Evolutionary conservation across 768 basidiomycete genomes (phyloP).

Genomic region (Trametes maxima): DNA sequence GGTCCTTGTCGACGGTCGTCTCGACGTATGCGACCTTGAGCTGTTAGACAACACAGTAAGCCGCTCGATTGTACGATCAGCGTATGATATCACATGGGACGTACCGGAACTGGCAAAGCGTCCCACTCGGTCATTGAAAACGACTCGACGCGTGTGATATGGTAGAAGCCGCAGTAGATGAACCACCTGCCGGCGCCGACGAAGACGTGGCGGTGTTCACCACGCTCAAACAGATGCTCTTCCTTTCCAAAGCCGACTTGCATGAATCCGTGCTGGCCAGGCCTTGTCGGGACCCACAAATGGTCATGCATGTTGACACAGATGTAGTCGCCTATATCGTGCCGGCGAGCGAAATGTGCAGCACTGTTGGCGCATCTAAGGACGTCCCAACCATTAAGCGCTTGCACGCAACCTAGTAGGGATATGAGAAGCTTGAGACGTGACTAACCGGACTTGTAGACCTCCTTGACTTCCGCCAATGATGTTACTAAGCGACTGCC

Average conservation of each 20-base stretch:
- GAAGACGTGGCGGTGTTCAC: slow-evolving; percentile 47
- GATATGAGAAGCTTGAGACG: slow-evolving; percentile 3
- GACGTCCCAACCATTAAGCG: too few relatives aligned
- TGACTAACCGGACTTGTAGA: slow-evolving; percentile 18
- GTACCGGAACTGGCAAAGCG: slow-evolving; percentile 42
- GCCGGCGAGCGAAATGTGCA: slow-evolving; percentile 34
- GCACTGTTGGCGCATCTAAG: slow-evolving; percentile 10
- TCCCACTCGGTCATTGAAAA: slow-evolving; percentile 50
- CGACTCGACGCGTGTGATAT: slow-evolving; percentile 40
- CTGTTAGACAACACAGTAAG: background rate
- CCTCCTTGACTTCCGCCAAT: too few relatives aligned
- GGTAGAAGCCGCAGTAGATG: slow-evolving; percentile 49
- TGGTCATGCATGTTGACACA: slow-evolving; percentile 54
- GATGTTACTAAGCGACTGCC: too few relatives aligned
- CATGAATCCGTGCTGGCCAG: slow-evolving; percentile 56
- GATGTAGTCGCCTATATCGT: slow-evolving; percentile 43
- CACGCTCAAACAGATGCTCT: slow-evolving; percentile 40
- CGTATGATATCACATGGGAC: slow-evolving; percentile 1
- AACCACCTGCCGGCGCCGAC: slow-evolving; percentile 45
- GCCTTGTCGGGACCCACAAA: slow-evolving; percentile 51
- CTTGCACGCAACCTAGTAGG: too few relatives aligned
- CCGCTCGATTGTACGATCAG: too few relatives aligned
- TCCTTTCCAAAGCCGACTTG: slow-evolving; percentile 54
- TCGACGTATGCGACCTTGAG: slow-evolving; percentile 34
- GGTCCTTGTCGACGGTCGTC: slow-evolving; percentile 37